Evolutionary conservation across 305 asterid species (phyloP), one percentile per base, ranked within the genome.

Genomic region (Fraxinus greggii): DNA sequence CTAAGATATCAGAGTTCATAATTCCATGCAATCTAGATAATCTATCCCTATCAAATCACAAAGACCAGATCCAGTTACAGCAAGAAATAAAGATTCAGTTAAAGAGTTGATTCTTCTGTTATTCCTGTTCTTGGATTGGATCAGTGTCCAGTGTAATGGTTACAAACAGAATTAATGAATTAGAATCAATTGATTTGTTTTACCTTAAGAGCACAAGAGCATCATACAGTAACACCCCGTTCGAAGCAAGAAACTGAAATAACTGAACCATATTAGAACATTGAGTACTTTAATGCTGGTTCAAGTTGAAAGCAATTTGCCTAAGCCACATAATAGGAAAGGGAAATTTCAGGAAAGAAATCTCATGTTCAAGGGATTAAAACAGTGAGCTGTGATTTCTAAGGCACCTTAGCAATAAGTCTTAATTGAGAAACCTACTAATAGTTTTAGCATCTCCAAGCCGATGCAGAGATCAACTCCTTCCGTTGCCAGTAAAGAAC

Each of bases 381-480:
- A 81, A 69, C 61, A 45, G 76, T 72, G 85, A 87, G 82, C 76
- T 67, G 38, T 59, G 78, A 42, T 42, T 42, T 42, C 51, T 3
- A 38, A 38, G 83, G 86, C 88, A 78, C 88, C 88, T 80, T 79
- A 23, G 59, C 40, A 36, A 29, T 1, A 45, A 54, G 81, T 28
- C 65, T 56, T 31, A 63, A 24, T 8, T 24, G 15, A 21, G 72
- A 56, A 54, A 38, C 78, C 74, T 45, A 78, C 36, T 10, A 36
- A 45, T 4, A 23, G 13, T 42, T 40, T 80, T 51, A 89, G 86
- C 95, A 90, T 78, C 91, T 88, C 95, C 93, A 91, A 36, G 89
- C 92, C 0, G 92, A 90, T 24, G 83, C 91, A 26, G 95, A 84
- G 19, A 90, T 51, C 23, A 92, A 86, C 85, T 89, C 94, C 89